Evolutionary conservation across 768 basidiomycete genomes (phyloP), one percentile per base, ranked within the genome.

Genomic region (Phylloporus sp.): DNA sequence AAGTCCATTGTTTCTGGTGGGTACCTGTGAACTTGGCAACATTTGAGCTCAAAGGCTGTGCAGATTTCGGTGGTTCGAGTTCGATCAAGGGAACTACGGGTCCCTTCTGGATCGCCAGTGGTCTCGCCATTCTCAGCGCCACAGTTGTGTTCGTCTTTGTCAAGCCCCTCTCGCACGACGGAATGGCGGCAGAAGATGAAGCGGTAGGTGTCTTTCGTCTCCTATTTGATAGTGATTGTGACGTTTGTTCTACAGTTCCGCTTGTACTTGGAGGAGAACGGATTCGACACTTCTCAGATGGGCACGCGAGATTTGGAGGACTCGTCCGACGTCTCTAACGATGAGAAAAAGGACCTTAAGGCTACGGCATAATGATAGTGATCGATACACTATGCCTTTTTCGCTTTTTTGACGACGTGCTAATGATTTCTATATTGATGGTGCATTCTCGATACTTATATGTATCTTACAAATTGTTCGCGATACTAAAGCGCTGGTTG

Each of bases 41-140:
- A 15, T 27, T 27, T 36, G 48, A 44, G 35, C 38, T 32, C 15
- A 49, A 20, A 40, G 22, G 1, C 17, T n/a, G 18, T 40, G 39
- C n/a, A 53, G 85, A 75, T 18, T 89, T 89, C 50, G 82, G 82
- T 49, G 83, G 82, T 6, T 9, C 73, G 2, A 54, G 42, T 11
- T 67, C 77, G 21, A 62, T 67, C 29, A 74, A 69, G 50, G 86
- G 83, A 40, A 83, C 86, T 60, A 91, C 90, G 0, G 89, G 90
- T 17, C 89, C 89, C 13, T 91, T 91, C 77, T 90, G 84, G 86
- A 64, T 91, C 52, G 90, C 76, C n/a, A 87, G 86, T 54, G 85
- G 82, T 73, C 76, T 96, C 38, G 90, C 90, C 4, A 53, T 95
- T 37, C 52, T 91, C 41, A 89, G 86, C 49, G 92, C 93, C 3